phyloP scores from a whole-genome alignment of 2,329 filamentous ascomycete genomes.

The Pezicula neosporulosa region DNA sequence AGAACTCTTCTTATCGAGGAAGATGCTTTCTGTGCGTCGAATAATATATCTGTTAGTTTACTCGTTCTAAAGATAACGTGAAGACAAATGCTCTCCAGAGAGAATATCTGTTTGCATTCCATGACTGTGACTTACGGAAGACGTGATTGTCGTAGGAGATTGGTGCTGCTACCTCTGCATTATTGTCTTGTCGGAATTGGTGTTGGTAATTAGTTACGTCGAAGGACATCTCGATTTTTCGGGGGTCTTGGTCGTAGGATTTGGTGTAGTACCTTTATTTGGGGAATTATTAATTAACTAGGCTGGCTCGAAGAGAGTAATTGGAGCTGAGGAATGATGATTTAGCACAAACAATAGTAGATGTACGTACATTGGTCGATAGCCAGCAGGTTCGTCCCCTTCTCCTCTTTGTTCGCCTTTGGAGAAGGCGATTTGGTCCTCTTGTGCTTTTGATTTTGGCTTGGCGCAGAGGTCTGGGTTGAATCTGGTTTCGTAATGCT shows the following conservation, averaged over 20 bases:
- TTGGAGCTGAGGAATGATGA: too few species aligned
- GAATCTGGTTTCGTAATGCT: conserved; percentile 64
- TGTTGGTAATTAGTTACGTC: conserved; percentile 75
- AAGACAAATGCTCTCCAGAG: too few species aligned
- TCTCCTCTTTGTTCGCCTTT: conserved; percentile 44
- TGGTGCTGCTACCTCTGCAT: conserved; percentile 22
- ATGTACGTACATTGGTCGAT: conserved; percentile 52
- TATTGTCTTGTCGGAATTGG: conserved; percentile 51
- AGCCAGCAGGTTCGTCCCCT: conserved; percentile 48
- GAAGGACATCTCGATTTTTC: conserved; percentile 67
- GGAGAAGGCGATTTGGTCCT: conserved; percentile 36
- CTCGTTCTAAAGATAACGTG: too few species aligned
- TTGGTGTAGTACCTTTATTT: conserved; percentile 47
- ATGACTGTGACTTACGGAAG: conserved; percentile 39
- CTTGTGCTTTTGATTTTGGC: conserved; percentile 37
- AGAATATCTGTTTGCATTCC: too few species aligned
- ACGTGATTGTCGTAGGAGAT: conserved; percentile 50
- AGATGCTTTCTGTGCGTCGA: conserved; percentile 49
- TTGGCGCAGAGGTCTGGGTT: conserved; percentile 46
- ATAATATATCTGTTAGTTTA: too few species aligned
- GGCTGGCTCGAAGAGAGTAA: too few species aligned
- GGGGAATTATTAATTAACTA: too few species aligned
- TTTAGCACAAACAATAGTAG: too few species aligned
- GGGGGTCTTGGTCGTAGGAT: conserved; percentile 51
- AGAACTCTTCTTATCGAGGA: conserved; percentile 54